Evolutionary conservation across 1,284 basidiomycete species (phyloP).

Genomic region (Chondrostereum purpureum): DNA sequence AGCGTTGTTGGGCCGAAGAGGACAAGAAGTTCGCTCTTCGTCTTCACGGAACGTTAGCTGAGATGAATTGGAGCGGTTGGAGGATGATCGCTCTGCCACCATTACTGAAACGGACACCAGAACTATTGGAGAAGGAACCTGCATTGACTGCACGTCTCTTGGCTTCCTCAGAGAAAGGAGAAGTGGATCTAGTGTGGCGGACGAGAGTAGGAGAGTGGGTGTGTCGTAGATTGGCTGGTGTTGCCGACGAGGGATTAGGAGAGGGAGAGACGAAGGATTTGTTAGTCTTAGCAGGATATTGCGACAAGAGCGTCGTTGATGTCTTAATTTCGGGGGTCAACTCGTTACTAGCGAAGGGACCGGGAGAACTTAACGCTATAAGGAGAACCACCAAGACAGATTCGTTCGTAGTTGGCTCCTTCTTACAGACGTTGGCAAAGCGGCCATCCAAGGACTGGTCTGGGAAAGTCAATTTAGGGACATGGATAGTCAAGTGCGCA

Average conservation of each 20-base stretch:
- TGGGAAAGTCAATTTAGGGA: conserved; percentile 33
- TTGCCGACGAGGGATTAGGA: conserved; percentile 21
- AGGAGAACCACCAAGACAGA: conserved; percentile 31
- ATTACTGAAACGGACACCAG: conserved; percentile 43
- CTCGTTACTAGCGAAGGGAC: conserved; percentile 26
- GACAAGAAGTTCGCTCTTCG: conserved; percentile 38
- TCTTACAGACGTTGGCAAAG: conserved; percentile 36
- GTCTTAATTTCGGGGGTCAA: conserved; percentile 34
- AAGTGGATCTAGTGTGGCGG: conserved; percentile 54
- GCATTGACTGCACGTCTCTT: conserved; percentile 41
- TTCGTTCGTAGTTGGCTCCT: conserved; percentile 51
- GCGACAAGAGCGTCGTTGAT: conserved; percentile 38
- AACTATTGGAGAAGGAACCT: conserved; percentile 36
- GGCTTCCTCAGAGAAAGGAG: conserved; percentile 38
- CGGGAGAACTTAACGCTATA: too few relatives aligned
- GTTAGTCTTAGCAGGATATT: conserved; percentile 38
- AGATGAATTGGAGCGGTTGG: conserved; percentile 70
- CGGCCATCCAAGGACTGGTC: conserved; percentile 35
- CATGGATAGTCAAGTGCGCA: conserved; percentile 41
- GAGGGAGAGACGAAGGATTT: conserved; percentile 44
- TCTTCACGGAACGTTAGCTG: conserved; percentile 52
- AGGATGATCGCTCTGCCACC: conserved; percentile 55
- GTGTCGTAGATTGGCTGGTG: conserved; percentile 24
- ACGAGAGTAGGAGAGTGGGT: conserved; percentile 43
- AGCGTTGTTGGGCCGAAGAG: conserved; percentile 33